Base-by-base conservation (phyloP, 768 basidiomycete genomes). In the Xerocomellus chrysenteron region DNA sequence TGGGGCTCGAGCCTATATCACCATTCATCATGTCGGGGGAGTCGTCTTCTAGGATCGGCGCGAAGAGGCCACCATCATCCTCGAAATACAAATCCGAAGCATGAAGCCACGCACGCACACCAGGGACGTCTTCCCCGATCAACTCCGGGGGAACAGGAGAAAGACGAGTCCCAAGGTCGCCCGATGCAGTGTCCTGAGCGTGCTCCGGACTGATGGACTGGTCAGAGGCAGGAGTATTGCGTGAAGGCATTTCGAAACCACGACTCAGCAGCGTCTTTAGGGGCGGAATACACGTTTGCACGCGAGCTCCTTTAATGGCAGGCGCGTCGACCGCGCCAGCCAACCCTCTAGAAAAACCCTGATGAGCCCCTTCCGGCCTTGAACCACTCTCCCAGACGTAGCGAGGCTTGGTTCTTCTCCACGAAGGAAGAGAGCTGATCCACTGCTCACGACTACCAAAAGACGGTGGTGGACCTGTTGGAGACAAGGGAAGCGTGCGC, bases 261-360 rank as follows among this genome's bases (percentile, higher is more conserved):
- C 53, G 37, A 44, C 49, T 50, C 36, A 54, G 42, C 3, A 41
- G 30, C 32, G 69, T 66, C 26, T 62, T 78, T 62, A 73, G 74
- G 88, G 89, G 89, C 87, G 88, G 87, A 85, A 85, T 80, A 78
- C 86, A 85, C 84, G 86, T 85, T 82, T 90, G 80, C 82, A 86
- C 87, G 85, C 76, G 86, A 74, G 80, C 68, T 84, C 88, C 88
- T 88, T 90, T 90, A 88, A 88, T 89, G 77, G 83, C 86, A 68
- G 80, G 71, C 77, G 86, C 86, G 88, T 88, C 82, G 71, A 71
- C 84, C 86, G 88, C 85, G 76, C 73, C 77, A 73, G 81, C 78
- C 83, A 90, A 90, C 88, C 87, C 88, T 74, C 71, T 73, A 57
- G 71, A 67, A 89, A 88, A 88, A 87, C 75, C 80, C 85, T 78